A percentile compares a stretch with the other conserved stretches of the same genome.
Evolutionary conservation across 1,139 yeast species (phyloP).

Genomic region (Taiozyma sp.): DNA sequence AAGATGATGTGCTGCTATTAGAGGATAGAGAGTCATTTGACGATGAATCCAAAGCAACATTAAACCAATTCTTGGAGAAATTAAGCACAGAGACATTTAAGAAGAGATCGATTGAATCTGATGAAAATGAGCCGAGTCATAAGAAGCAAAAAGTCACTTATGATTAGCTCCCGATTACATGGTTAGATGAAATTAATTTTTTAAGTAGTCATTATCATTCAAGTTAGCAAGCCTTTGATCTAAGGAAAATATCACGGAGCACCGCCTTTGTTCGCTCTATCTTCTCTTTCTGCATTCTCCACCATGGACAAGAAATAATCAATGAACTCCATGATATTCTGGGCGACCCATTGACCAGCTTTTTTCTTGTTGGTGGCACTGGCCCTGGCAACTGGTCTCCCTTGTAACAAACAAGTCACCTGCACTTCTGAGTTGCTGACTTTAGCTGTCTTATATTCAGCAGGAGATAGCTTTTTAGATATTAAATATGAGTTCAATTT

Average conservation of each 20-base stretch:
- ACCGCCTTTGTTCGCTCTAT: background rate
- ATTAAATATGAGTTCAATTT: slow-evolving; percentile 10
- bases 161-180: background rate
- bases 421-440: slow-evolving; percentile 15
- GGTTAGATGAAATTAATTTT: background rate
- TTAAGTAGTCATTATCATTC: background rate
- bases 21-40: background rate
- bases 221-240: background rate
- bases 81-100: background rate
- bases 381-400: slow-evolving; percentile 12
- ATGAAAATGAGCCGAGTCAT: background rate
- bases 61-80: background rate
- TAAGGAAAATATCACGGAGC: background rate
- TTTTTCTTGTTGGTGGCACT: slow-evolving; percentile 16
- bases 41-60: background rate
- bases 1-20: background rate
- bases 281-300: background rate
- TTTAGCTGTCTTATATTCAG: slow-evolving; percentile 17
- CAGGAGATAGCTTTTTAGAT: slow-evolving; percentile 8
- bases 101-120: background rate
- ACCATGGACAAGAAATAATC: slow-evolving; percentile 6
- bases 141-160: background rate
- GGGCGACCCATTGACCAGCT: slow-evolving; percentile 19
- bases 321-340: slow-evolving; percentile 10
- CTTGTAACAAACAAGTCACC: slow-evolving; percentile 12